A percentile compares a stretch with the other conserved stretches of the same genome.
Conservation (phyloP, 2,329 filamentous ascomycete genomes). For the Aquanectria penicillioides region DNA sequence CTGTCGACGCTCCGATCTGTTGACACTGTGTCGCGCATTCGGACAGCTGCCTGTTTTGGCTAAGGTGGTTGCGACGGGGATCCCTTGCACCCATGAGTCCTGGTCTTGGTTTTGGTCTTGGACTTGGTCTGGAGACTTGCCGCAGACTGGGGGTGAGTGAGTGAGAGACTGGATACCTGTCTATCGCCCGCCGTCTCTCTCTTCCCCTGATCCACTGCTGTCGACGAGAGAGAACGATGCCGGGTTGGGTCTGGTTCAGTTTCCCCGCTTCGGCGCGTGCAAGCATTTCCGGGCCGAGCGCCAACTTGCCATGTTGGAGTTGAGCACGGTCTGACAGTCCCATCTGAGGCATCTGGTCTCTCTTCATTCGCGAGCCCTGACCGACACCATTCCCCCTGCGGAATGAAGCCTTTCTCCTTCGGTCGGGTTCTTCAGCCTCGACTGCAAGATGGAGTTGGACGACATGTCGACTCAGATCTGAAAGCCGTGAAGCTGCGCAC, state of each 20-base stretch:
- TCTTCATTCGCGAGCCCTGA: constrained; percentile 39
- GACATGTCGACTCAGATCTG: constrained; percentile 35
- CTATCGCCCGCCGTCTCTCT: constrained; percentile 5
- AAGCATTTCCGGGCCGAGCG: constrained; percentile 35
- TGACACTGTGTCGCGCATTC: constrained; percentile 36
- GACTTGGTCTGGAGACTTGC: constrained; percentile 11
- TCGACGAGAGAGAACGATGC: constrained; percentile 26
- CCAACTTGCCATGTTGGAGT: constrained; percentile 26
- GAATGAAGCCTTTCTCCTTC: constrained; percentile 42
- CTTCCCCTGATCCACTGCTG: constrained; percentile 13
- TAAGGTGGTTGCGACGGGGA: constrained; percentile 25
- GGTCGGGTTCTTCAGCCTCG: constrained; percentile 40
- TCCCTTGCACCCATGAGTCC: constrained; percentile 28
- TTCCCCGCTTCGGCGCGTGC: constrained; percentile 37
- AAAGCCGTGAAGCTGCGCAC: constrained; percentile 4
- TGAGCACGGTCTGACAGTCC: constrained; percentile 34
- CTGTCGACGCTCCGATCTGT: constrained; percentile 5
- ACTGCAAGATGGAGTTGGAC: constrained; percentile 40
- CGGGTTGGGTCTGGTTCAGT: constrained; percentile 30
- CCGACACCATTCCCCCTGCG: constrained; percentile 39
- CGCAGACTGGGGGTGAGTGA: constrained; percentile 11
- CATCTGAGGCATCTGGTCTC: constrained; percentile 39
- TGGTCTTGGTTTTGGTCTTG: constrained; percentile 15
- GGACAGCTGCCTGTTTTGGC: constrained; percentile 40
- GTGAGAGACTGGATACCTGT: constrained; percentile 1